Evolutionary conservation across 495 filamentous ascomycete species (phyloP), one percentile per base, ranked within the genome.

Genomic region (Thermothielavioides terrestris): DNA sequence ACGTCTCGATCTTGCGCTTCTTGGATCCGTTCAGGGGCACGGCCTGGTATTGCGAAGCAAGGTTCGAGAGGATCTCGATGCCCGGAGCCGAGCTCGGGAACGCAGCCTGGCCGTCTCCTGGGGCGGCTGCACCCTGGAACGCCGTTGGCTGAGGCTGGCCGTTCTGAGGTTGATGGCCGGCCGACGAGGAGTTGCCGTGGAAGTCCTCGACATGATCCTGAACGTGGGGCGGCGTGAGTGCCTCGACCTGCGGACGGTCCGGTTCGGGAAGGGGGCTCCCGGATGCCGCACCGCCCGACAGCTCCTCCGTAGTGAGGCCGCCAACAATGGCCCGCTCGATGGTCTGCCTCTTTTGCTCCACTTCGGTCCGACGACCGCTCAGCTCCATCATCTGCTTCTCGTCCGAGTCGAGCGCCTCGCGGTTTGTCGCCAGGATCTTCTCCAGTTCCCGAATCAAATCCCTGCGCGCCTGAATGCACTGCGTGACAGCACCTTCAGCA

Each of bases 301-400:
- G 58, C n/a, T 69, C 60, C 49, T 70, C 67, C 30, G 65, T 64
- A 3, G 61, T 64, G 18, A 94, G 76, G 6, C 86, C 86, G 36
- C 82, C 76, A 75, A 96, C 83, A 49, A 97, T 96, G 25, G 78
- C 81, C 52, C 89, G 78, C 67, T 99, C 92, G 8, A 99, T 88
- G 6, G 91, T 85, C 31, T 77, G 78, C 62, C 91, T 92, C 63
- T 85, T 85, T 2, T 65, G 58, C 55, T 95, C 92, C 0, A 86
- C 84, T 21, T 77, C 77, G 3, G 70, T 64, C 53, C 80, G 83
- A 39, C 82, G 80, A 15, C 70, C 71, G 6, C 69, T 61, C 14
- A 96, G 63, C 14, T 83, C 74, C 6, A 72, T 60, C 11, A 78
- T 71, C 10, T 83, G 69, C 5, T 69, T 62, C 56, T 92, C 79